phyloP scores from a whole-genome alignment of 164 flowering plant genomes.

The Berberis vulgaris region DNA sequence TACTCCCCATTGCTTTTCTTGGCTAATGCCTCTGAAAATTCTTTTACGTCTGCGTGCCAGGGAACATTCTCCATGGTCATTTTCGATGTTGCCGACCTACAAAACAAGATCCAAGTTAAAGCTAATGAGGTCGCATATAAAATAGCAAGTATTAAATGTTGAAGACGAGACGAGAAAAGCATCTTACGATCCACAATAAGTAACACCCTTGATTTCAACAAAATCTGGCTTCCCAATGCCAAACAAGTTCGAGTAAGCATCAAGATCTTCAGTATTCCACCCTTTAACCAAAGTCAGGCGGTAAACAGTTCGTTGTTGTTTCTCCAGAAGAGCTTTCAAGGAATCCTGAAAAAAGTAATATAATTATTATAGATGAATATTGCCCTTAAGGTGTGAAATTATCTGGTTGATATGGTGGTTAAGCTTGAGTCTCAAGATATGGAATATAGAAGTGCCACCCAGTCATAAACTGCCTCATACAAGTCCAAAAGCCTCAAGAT shows the following conservation, averaged over 20 bases:
- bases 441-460: too few species aligned
- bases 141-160: not conserved
- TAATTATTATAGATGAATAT: not conserved
- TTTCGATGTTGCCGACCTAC: constrained; percentile 91
- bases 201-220: constrained; percentile 96
- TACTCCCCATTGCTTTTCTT: constrained; percentile 69
- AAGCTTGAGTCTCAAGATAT: too few species aligned
- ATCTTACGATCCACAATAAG: constrained; percentile 97
- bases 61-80: constrained; percentile 99
- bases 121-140: not conserved
- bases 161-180: constrained; percentile 2
- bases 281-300: constrained; percentile 95
- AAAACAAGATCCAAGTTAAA: not conserved
- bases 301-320: constrained; percentile 88
- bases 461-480: too few species aligned
- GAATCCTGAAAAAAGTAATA: constrained; percentile 53
- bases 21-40: constrained; percentile 87
- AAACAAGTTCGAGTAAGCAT: constrained; percentile 75
- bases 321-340: constrained; percentile 64
- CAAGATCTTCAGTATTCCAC: constrained; percentile 93
- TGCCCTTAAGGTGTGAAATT: too few species aligned
- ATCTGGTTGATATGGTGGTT: too few species aligned
- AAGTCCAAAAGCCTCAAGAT: too few species aligned
- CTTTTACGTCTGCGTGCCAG: constrained; percentile 93
- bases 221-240: constrained; percentile 82